phyloP scores from a whole-genome alignment of 2,329 filamentous ascomycete species.

The Dactylellina parvicollis region DNA sequence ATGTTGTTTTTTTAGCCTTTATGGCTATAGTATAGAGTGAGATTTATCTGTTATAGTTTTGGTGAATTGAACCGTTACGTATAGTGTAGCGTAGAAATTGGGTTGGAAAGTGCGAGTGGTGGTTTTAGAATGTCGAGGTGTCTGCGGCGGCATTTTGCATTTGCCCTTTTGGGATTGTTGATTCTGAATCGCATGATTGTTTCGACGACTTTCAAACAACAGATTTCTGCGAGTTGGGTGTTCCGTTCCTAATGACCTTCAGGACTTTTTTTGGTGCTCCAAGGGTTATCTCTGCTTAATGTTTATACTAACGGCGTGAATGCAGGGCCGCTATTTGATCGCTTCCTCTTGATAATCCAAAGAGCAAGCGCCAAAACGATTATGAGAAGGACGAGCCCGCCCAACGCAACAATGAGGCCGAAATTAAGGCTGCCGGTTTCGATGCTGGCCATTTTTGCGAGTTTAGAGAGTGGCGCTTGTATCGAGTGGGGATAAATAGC shows the following conservation, averaged over 20 bases:
- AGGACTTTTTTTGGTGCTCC: no score
- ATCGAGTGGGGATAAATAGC: not conserved
- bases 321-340: conserved; percentile 6
- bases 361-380: conserved; percentile 21
- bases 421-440: conserved; percentile 18
- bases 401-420: conserved; percentile 26
- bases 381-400: conserved; percentile 15
- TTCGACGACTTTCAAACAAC: no score
- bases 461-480: not conserved
- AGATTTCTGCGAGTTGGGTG: no score
- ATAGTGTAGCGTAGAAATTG: no score
- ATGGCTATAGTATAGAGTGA: not conserved
- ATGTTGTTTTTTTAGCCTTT: not conserved
- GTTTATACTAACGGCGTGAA: conserved; percentile 27
- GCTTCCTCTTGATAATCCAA: conserved; percentile 14
- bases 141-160: no score
- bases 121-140: no score
- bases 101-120: no score
- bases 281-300: no score
- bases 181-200: no score
- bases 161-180: no score
- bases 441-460: conserved; percentile 9
- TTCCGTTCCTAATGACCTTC: no score
- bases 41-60: not conserved
- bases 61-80: not conserved